Evolutionary conservation across 306 rosid genomes (phyloP).

Genomic region (Prinsepia uniflora): DNA sequence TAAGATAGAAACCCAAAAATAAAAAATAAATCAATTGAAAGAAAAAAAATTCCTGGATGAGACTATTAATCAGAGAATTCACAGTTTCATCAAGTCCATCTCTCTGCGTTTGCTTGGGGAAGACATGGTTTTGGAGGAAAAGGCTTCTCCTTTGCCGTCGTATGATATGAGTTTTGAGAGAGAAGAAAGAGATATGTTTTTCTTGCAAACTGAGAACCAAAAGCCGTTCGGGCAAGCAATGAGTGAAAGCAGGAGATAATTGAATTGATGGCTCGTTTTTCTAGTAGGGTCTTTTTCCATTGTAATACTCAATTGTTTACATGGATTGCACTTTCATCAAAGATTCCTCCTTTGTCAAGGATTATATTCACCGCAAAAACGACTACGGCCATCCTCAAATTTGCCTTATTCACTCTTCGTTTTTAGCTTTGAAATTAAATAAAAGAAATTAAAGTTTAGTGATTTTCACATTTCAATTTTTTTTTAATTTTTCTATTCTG

Average conservation of each 20-base stretch:
- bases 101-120: conserved; percentile 92
- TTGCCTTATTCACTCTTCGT: background rate
- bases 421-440: too few relatives aligned
- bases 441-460: too few relatives aligned
- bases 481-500: too few relatives aligned
- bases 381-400: background rate
- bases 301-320: conserved; percentile 9
- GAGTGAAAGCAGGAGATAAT: conserved; percentile 29
- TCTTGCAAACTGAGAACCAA: conserved; percentile 27
- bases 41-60: background rate
- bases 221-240: conserved; percentile 35
- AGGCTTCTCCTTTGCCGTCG: conserved; percentile 4
- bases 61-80: conserved; percentile 14
- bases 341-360: conserved; percentile 29
- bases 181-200: conserved; percentile 14
- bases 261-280: conserved; percentile 17
- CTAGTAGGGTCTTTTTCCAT: conserved; percentile 26
- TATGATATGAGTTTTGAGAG: conserved; percentile 11
- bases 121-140: conserved; percentile 47
- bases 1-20: background rate
- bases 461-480: too few relatives aligned
- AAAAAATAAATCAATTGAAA: background rate
- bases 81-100: conserved; percentile 97
- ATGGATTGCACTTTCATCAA: conserved; percentile 18
- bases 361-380: background rate